Conservation (phyloP, 169 alveolate genomes). For the Plasmodium coatneyi region DNA sequence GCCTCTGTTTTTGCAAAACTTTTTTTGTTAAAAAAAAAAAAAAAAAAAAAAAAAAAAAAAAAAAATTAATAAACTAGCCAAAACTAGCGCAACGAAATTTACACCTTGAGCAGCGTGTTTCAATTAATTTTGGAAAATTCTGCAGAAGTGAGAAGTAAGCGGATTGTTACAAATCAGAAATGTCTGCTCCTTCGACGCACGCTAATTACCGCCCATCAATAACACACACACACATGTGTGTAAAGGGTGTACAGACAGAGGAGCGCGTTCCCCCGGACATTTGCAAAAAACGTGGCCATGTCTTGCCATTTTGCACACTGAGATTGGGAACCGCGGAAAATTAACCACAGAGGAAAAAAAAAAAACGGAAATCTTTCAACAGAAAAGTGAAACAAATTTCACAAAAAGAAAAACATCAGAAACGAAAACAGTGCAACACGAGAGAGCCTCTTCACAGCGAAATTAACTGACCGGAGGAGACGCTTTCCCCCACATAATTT, state of each 20-base stretch:
- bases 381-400: not conserved
- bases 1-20: not conserved
- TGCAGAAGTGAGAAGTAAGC: not conserved
- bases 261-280: not conserved
- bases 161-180: not conserved
- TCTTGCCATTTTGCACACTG: not conserved
- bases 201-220: not conserved
- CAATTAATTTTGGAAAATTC: not conserved
- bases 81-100: not conserved
- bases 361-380: not conserved
- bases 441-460: not conserved
- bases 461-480: not conserved
- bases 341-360: not conserved
- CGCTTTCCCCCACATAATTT: not conserved
- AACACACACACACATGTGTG: not conserved
- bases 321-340: not conserved
- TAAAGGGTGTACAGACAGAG: not conserved
- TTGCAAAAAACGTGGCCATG: not conserved
- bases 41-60: not conserved
- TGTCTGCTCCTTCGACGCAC: not conserved
- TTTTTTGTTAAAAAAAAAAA: not conserved
- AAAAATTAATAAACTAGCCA: not conserved
- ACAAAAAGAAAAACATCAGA: not conserved
- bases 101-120: not conserved
- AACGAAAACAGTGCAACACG: not conserved